Base-by-base conservation (phyloP, 108 stramenopile genomes). In the Fragilariopsis cylindrus region DNA sequence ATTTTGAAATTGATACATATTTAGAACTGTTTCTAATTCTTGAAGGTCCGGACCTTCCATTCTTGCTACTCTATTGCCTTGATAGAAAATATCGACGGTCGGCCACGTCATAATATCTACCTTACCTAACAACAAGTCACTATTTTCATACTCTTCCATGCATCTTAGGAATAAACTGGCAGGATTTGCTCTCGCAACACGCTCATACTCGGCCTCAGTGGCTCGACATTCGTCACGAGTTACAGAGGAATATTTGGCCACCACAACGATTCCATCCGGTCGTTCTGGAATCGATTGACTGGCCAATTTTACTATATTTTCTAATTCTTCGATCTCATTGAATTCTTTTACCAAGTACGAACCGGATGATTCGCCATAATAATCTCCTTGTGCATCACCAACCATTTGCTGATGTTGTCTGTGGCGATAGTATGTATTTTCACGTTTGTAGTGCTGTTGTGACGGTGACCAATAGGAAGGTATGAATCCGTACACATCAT, bases 191-290 rank as follows among this genome's bases (percentile, higher is more conserved):
- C 87, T 65, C 11, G 90, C 87, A 21, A 87, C 55, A 49, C 82
- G 79, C 63, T 88, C 87, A 58, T 87, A 91, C 52, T 84, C 78
- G 18, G 84, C 87, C 65, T 91, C 87, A 50, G 87, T 88, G 19
- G 81, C 73, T 2, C 58, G 64, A 65, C 85, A 86, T 44, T 82
- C 84, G 8, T 48, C 39, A 9, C 67, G 62, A 13, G 15, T 53
- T 1, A 67, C 54, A 1, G 79, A 81, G 16, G 87, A 76, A 52
- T 74, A 88, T 44, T 88, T 91, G 41, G 77, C 86, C n/a, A 91
- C 85, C 45, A 70, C 65, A 0, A 88, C 90, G 65, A 91, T 86
- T 3, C 90, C 90, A 64, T 91, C 87, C 40, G 90, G 90, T 55
- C 87, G 77, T 65, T 91, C 81, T 3, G 89, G 89, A 5, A 90